A percentile compares a stretch with the other conserved stretches of the same genome.
phyloP scores from a whole-genome alignment of 768 basidiomycete genomes.

The Kwoniella bestiolae region DNA sequence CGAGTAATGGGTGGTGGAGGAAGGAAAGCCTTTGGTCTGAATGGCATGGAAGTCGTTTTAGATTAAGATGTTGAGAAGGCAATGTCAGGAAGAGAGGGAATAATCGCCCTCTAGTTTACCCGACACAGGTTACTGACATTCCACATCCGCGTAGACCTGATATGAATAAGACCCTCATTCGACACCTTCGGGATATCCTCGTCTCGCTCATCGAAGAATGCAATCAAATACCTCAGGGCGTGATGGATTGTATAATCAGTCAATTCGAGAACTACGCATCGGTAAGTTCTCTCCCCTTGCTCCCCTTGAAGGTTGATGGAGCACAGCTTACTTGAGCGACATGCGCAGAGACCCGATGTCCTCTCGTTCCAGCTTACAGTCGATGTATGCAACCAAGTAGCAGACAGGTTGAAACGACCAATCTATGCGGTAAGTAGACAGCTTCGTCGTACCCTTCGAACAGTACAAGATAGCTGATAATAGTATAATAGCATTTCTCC shows the following conservation, averaged over 20 bases:
- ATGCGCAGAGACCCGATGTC: slow-evolving; percentile 30
- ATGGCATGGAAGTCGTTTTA: too few species aligned
- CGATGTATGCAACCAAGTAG: slow-evolving; percentile 78
- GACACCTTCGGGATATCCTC: slow-evolving; percentile 75
- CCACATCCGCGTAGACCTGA: slow-evolving; percentile 29
- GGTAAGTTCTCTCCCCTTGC: slow-evolving; percentile 28
- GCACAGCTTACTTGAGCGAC: slow-evolving; percentile 8
- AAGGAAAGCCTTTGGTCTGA: too few species aligned
- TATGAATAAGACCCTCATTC: slow-evolving; percentile 59
- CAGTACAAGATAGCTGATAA: background rate
- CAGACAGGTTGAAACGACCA: slow-evolving; percentile 84
- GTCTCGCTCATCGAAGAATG: slow-evolving; percentile 87
- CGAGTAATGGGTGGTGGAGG: background rate
- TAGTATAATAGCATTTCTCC: slow-evolving; percentile 70
- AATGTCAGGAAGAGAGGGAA: too few species aligned
- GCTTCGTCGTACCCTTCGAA: too few species aligned
- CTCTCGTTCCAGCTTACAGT: slow-evolving; percentile 76
- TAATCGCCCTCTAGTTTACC: too few species aligned
- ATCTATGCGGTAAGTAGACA: slow-evolving; percentile 64
- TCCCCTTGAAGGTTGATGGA: background rate
- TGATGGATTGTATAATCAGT: slow-evolving; percentile 77
- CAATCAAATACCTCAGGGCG: slow-evolving; percentile 72
- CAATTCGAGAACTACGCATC: slow-evolving; percentile 65
- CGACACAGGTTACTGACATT: too few species aligned
- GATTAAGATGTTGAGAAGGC: too few species aligned